Conservation (phyloP, 495 filamentous ascomycete genomes). For the Lasiosphaeria miniovina region DNA sequence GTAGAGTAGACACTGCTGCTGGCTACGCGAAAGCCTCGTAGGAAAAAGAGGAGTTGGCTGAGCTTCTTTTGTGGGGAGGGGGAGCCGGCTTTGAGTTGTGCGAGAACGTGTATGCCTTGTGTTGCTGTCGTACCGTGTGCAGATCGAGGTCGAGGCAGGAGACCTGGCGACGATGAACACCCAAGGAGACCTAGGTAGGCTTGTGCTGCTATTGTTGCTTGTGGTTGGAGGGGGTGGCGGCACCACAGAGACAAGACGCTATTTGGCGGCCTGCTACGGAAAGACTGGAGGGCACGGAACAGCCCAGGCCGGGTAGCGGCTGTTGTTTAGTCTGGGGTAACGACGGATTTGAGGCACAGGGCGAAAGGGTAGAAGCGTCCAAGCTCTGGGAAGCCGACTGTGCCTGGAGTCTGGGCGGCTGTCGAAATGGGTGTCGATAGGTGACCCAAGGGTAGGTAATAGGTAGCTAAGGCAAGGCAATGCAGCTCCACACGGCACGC, state of each 20-base stretch:
- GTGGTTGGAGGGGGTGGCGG: too few relatives aligned
- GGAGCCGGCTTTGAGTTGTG: neutral
- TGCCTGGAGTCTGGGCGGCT: slow-evolving; percentile 12
- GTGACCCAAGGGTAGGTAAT: neutral
- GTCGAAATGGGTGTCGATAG: neutral
- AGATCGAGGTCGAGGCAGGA: too few relatives aligned
- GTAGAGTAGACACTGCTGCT: slow-evolving; percentile 1
- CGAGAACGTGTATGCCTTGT: neutral
- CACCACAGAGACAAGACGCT: too few relatives aligned
- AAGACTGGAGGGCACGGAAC: neutral
- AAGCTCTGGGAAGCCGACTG: slow-evolving; percentile 13
- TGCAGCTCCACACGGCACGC: slow-evolving; percentile 27
- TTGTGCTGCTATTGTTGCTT: too few relatives aligned
- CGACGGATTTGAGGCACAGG: slow-evolving; percentile 8
- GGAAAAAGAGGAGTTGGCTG: slow-evolving; percentile 6
- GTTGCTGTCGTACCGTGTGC: neutral
- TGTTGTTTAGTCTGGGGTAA: slow-evolving; percentile 17
- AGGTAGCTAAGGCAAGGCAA: slow-evolving; percentile 8
- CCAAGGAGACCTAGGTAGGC: too few relatives aligned
- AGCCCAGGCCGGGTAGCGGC: slow-evolving; percentile 4
- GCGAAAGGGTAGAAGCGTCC: neutral
- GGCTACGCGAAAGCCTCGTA: slow-evolving; percentile 10
- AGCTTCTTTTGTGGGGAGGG: slow-evolving; percentile 11
- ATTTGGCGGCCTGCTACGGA: slow-evolving; percentile 1
- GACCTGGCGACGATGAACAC: too few relatives aligned